Conservation (phyloP, 2,329 filamentous ascomycete species). For the Trichophyton schoenleinii region DNA sequence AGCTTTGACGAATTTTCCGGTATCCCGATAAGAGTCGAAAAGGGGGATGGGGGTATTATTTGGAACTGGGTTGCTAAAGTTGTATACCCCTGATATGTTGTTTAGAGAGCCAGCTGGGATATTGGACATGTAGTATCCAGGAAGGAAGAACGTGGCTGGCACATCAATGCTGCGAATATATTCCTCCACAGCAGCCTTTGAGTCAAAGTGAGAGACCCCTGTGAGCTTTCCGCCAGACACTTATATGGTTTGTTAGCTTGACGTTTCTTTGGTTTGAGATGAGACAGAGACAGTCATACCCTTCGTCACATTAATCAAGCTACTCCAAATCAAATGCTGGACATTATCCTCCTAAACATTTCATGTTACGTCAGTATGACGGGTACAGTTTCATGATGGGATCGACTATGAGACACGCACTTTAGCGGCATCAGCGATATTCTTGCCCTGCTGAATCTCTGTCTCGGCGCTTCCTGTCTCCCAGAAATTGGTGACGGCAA, state of each 20-base stretch:
- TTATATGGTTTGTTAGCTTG: constrained; percentile 14
- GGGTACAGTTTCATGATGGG: background rate
- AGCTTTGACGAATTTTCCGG: constrained; percentile 31
- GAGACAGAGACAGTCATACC: background rate
- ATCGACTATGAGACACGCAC: constrained; percentile 23
- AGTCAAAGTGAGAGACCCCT: constrained; percentile 30
- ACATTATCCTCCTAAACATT: background rate
- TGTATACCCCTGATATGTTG: constrained; percentile 21
- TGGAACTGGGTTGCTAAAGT: constrained; percentile 17
- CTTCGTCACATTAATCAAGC: background rate
- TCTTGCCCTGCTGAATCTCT: constrained; percentile 26
- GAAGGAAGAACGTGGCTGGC: constrained; percentile 30
- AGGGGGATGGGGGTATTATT: constrained; percentile 29
- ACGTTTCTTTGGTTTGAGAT: background rate
- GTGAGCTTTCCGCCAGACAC: constrained; percentile 25
- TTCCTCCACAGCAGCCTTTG: constrained; percentile 28
- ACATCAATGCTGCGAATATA: constrained; percentile 27
- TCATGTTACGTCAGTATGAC: background rate
- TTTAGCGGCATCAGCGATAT: constrained; percentile 28
- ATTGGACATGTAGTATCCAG: constrained; percentile 36
- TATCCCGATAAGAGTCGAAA: constrained; percentile 35
- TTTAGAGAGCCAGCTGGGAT: constrained; percentile 23
- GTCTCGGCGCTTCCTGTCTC: constrained; percentile 28
- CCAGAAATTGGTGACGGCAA: constrained; percentile 37
- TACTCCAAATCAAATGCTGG: constrained; percentile 1